Evolutionary conservation across 2,329 filamentous ascomycete species (phyloP), one percentile per base, ranked within the genome.

Genomic region (Colletotrichum chrysophilum): DNA sequence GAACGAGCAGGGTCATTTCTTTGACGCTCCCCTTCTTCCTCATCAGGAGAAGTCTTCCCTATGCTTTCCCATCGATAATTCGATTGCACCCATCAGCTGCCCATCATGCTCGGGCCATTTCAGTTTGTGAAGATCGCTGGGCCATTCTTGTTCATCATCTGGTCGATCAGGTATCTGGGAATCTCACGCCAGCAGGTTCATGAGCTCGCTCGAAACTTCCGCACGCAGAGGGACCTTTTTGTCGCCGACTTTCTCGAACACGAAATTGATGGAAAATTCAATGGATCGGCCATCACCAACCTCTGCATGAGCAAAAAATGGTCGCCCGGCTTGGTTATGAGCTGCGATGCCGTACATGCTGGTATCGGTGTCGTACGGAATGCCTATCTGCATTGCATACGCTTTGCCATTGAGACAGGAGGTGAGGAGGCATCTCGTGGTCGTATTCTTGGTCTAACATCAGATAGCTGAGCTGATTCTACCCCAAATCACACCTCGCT

Each of bases 361-460:
- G 87, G 86, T 6, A 78, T 89, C n/a, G 86, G 82, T 7, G 83
- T 85, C 67, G 84, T 88, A 21, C 85, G 87, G 74, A 87, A 87
- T 77, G 85, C 84, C n/a, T 80, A 87, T 43, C 79, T 89, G 67
- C 85, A 84, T 73, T 89, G 87, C 79, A 79, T 89, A 26, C 84
- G 87, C 58, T 84, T 86, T 67, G 86, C 86, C 16, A 88, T 89
- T 36, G 86, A 88, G 80, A 85, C 87, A 56, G 88, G 88, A 70
- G 87, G 87, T 83, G 76, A 78, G 78, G 30, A 78, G 12, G 43
- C 43, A 10, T 12, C 43, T 21, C 43, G 10, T 52, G 43, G 3
- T 78, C 76, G 13, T 48, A 3, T 76, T 24, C 12, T 76, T 6
- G 65, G 69, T 69, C 65, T 71, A 52, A 75, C 58, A 28, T 48